These are phyloP conservation scores for Penicillium thymicola DNA, from an alignment of 2,329 filamentous ascomycete genomes.

Conservation along the genomic window DNA sequence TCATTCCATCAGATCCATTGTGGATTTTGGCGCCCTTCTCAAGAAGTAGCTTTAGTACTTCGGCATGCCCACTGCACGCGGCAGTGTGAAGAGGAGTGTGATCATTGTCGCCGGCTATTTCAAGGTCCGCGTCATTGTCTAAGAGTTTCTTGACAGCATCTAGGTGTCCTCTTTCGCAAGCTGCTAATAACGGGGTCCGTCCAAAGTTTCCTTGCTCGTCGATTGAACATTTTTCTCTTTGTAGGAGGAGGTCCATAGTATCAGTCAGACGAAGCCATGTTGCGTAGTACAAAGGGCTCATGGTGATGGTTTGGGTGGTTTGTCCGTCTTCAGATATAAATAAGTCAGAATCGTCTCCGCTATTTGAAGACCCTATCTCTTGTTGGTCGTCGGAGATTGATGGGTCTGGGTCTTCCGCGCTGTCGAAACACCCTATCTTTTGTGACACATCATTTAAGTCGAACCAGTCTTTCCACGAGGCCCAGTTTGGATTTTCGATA, in stretches of 20 bases:
- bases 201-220: neutral
- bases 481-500: neutral
- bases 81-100: neutral
- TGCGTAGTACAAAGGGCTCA: constrained; percentile 7
- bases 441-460: neutral
- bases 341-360: neutral
- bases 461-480: constrained; percentile 1
- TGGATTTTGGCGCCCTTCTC: neutral
- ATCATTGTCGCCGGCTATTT: neutral
- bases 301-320: neutral
- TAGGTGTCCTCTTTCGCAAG: neutral
- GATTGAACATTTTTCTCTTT: neutral
- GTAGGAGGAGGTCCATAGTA: neutral
- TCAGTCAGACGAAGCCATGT: neutral
- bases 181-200: neutral
- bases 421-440: neutral
- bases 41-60: neutral
- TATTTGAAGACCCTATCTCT: too few species aligned
- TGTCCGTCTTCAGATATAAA: neutral
- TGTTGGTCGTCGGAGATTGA: too few species aligned
- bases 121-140: neutral
- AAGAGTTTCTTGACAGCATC: neutral
- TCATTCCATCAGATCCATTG: neutral
- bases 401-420: too few species aligned
- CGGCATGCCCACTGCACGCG: neutral